A percentile compares a stretch with the other conserved stretches of the same genome.
phyloP scores from a whole-genome alignment of 1,284 basidiomycete species.

The Sphagnurus paluster region DNA sequence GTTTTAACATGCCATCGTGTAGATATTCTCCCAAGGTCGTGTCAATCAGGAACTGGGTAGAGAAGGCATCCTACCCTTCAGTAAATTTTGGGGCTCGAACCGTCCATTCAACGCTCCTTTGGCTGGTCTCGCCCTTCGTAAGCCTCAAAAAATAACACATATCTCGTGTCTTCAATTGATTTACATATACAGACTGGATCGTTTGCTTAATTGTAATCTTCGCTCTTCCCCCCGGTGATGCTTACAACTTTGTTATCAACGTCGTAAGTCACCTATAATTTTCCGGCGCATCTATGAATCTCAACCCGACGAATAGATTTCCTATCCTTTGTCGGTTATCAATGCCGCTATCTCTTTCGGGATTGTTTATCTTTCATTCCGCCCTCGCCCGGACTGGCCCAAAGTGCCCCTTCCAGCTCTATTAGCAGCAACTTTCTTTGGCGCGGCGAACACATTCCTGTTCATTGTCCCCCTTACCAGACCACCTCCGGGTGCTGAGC shows the following conservation, averaged over 20 bases:
- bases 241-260: slow-evolving; percentile 35
- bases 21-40: slow-evolving; percentile 36
- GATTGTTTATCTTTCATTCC: slow-evolving; percentile 30
- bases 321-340: slow-evolving; percentile 37
- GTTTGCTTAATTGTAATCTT: slow-evolving; percentile 29
- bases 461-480: slow-evolving; percentile 33
- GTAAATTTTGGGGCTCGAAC: slow-evolving; percentile 36
- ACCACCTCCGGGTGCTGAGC: slow-evolving; percentile 30
- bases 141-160: background rate
- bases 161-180: background rate
- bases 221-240: slow-evolving; percentile 35
- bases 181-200: slow-evolving; percentile 16
- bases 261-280: slow-evolving; percentile 24
- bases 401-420: slow-evolving; percentile 18
- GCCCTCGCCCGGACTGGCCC: slow-evolving; percentile 27
- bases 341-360: slow-evolving; percentile 38
- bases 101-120: slow-evolving; percentile 38
- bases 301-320: slow-evolving; percentile 22
- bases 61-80: slow-evolving; percentile 38
- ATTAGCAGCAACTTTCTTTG: slow-evolving; percentile 30
- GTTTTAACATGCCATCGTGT: background rate
- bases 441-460: slow-evolving; percentile 35
- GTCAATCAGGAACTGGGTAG: slow-evolving; percentile 39
- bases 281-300: too few relatives aligned
- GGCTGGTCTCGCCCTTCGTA: slow-evolving; percentile 28